phyloP scores from a whole-genome alignment of 2,329 filamentous ascomycete genomes.

The Venturia aucupariae region DNA sequence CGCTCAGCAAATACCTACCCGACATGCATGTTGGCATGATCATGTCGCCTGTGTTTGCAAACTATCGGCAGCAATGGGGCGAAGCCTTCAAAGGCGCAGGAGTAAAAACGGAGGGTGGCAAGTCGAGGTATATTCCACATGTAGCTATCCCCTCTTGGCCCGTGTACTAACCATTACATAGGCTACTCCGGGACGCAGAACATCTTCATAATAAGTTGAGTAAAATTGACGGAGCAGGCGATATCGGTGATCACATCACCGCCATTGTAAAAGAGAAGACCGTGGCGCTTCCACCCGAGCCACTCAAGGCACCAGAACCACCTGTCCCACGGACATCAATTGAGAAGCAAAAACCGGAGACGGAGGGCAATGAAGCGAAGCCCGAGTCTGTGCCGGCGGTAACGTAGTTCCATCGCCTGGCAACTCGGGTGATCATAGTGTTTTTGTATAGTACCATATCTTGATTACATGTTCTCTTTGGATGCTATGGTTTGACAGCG shows the following conservation, averaged over 20 bases:
- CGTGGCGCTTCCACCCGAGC: conserved; percentile 4
- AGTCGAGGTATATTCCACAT: conserved; percentile 52
- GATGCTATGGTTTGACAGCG: not conserved
- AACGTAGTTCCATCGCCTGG: not conserved
- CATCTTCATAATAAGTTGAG: conserved; percentile 61
- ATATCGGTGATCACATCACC: conserved; percentile 60
- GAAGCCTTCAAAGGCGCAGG: conserved; percentile 57
- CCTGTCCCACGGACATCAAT: not conserved
- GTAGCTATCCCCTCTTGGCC: conserved; percentile 16
- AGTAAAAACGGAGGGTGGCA: conserved; percentile 57
- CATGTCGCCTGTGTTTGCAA: conserved; percentile 75
- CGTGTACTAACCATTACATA: conserved; percentile 28
- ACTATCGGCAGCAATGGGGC: conserved; percentile 71
- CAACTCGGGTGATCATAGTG: not conserved
- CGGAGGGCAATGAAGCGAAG: not conserved
- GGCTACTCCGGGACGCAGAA: conserved; percentile 68
- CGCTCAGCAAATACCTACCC: conserved; percentile 71
- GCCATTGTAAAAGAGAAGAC: conserved; percentile 54
- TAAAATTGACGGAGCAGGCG: conserved; percentile 70
- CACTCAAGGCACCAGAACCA: not conserved
- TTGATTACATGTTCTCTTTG: not conserved
- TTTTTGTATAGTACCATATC: not conserved
- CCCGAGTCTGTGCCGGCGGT: not conserved
- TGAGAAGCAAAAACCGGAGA: not conserved
- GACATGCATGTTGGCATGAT: conserved; percentile 71